A percentile compares a stretch with the other conserved stretches of the same genome.
Conservation (phyloP, 768 basidiomycete genomes). For the Lentinula detonsa region DNA sequence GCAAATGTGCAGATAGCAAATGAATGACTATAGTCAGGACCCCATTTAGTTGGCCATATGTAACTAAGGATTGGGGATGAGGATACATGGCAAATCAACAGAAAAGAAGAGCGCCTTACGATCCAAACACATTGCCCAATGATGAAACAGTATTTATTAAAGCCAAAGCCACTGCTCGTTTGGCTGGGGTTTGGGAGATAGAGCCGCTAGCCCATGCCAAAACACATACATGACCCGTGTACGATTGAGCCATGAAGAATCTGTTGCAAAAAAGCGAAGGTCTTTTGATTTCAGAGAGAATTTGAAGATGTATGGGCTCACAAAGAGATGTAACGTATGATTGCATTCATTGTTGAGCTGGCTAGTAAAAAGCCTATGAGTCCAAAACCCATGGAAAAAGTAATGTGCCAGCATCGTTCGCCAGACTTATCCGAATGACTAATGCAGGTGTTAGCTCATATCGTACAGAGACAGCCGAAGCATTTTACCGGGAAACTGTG, state of each 20-base stretch:
- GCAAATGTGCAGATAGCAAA: constrained; percentile 69
- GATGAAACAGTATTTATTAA: constrained; percentile 78
- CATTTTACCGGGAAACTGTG: constrained; percentile 37
- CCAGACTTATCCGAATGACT: constrained; percentile 67
- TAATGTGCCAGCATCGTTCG: constrained; percentile 70
- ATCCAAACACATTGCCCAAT: constrained; percentile 79
- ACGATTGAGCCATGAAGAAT: constrained; percentile 73
- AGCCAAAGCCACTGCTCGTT: constrained; percentile 83
- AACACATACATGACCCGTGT: constrained; percentile 66
- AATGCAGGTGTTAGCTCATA: not conserved
- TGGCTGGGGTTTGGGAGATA: constrained; percentile 66
- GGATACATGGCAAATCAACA: not conserved
- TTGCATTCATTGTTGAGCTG: constrained; percentile 54
- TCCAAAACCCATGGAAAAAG: constrained; percentile 46
- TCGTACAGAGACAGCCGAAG: not conserved
- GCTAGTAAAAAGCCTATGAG: constrained; percentile 66
- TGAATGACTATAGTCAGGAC: constrained; percentile 61
- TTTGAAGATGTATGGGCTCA: constrained; percentile 20
- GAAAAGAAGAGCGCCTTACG: constrained; percentile 39
- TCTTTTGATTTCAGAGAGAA: not conserved
- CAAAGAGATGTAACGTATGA: constrained; percentile 62
- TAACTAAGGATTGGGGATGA: constrained; percentile 23
- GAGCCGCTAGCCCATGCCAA: constrained; percentile 46
- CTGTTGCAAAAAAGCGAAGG: constrained; percentile 23
- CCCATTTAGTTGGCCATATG: constrained; percentile 65